Base-by-base conservation (phyloP, 2,329 filamentous ascomycete species). In the Trichoderma harzianum region DNA sequence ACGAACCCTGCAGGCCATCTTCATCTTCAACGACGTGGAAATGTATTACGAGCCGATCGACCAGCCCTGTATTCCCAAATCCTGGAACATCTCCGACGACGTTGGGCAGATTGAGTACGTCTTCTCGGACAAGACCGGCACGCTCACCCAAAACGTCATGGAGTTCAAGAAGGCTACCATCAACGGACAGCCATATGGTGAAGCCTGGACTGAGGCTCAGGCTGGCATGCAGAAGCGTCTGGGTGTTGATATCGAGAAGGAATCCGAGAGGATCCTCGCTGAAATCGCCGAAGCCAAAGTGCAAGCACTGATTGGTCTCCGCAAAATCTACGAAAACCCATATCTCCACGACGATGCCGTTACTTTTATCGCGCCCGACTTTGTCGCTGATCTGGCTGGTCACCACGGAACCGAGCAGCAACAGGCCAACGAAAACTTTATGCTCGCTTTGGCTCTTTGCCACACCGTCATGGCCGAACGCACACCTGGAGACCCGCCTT, bases 111-210 rank as follows among this genome's bases (percentile, higher is more conserved):
- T 99, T 74, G 96, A 98, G 82, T 99, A 98, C 84, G 97, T 99
- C 76, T 99, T 99, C 82, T 98, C 95, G 0, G 95, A 98, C 85
- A 98, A 98, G 85, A 98, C 95, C 0, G 95, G 95, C 30, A 98
- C 95, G 1, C 84, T 98, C 76, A 98, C 95, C 7, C 97, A 96
- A 83, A 98, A 98, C 79, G 92, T 95, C 86, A 98, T 99, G 96
- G 97, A 99, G 81, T 99, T 98, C 88, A 99, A 98, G 82, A 99
- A 99, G 82, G 94, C 92, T 70, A 97, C 95, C 0, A 91, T 99
- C 82, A 98, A 98, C 78, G 95, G 95, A n/a, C 89, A 96, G 73
- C 91, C 95, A 0, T 99, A 99, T 76, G 96, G 97, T 73, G 96
- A 99, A 83, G 96, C 96, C 0, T 99, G 98, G 78, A 99, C 97